A percentile compares a stretch with the other conserved stretches of the same genome.
These are phyloP conservation scores for Pleurotus cornucopiae DNA, from an alignment of 768 basidiomycete genomes.

Conservation along the genomic window DNA sequence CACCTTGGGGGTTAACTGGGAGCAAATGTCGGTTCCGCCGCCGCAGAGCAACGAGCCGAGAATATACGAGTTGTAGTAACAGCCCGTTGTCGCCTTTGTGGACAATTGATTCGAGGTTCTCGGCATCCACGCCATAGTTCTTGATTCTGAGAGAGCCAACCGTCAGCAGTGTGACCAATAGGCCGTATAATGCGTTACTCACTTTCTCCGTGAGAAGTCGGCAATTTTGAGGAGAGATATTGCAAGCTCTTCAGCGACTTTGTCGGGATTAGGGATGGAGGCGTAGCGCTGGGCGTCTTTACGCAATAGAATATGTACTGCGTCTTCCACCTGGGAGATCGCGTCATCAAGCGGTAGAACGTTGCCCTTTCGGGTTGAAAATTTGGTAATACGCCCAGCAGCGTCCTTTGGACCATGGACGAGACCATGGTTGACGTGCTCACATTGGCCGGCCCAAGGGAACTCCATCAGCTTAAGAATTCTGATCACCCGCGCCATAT, in stretches of 20 bases:
- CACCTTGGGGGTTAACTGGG: not conserved
- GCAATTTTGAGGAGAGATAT: conserved; percentile 2
- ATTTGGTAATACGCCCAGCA: not conserved
- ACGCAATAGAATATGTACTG: not conserved
- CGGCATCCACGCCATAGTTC: not conserved
- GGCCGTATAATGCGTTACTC: not conserved
- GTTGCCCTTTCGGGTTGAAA: not conserved
- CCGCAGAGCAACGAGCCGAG: not conserved
- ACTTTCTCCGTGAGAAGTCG: conserved; percentile 3
- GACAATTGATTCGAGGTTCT: not conserved
- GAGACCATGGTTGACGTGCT: conserved; percentile 5
- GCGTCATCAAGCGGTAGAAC: not conserved
- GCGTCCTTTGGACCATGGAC: not conserved
- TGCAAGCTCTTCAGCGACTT: conserved; percentile 1
- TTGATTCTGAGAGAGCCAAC: not conserved
- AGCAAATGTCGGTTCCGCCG: not conserved
- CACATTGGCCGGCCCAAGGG: not conserved
- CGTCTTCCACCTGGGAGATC: not conserved
- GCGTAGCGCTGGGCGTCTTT: not conserved
- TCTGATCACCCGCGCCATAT: conserved; percentile 9
- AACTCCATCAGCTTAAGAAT: conserved; percentile 21
- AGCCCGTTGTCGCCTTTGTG: not conserved
- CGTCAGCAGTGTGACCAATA: not conserved
- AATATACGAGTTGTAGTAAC: not conserved
- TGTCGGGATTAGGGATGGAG: not conserved